Base-by-base conservation (phyloP, 2,329 filamentous ascomycete genomes). In the Penicillium fuscoglaucum region DNA sequence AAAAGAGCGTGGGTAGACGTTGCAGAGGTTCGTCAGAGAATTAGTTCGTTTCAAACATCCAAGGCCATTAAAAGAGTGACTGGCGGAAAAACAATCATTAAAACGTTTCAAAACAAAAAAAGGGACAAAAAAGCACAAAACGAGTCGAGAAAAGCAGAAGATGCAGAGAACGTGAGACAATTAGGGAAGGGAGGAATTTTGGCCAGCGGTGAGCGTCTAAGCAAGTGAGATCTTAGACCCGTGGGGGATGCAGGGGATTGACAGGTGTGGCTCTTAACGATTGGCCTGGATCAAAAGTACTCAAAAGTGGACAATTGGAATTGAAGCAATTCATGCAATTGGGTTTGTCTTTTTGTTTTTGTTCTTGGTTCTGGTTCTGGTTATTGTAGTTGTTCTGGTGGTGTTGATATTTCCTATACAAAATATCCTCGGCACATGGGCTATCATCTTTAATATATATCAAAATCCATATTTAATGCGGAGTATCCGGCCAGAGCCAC, bases 41-140 rank as follows among this genome's bases (percentile, higher is more conserved):
- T 61, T 57, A 58, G 57, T 43, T 64, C 59, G 61, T 66, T 64
- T 66, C 59, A 67, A 65, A 65, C 67, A 64, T 66, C 46, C 47
- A 58, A 62, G 39, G 65, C 68, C 68, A 70, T 70, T 64, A 72
- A 71, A 72, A 67, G 70, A 73, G 66, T 59, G 69, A 70, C 62
- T 65, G 65, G 66, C 60, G 64, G 55, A 56, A 56, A 57, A 57
- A 41, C 48, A 56, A 59, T 51, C 63, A 66, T 65, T 61, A 66
- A 60, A 54, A 37, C 46, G 57, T 60, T 64, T 64, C 61, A 62
- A 66, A 62, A 53, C 50, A 29, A 37, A 62, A 60, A 48, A 58
- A 60, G 61, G 60, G 64, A 66, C 63, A 53, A 54, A 47, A 47
- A 39, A 62, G 61, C 49, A 56, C 60, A 40, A 3, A 5, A 31